These are phyloP conservation scores for Xylariaceae sp. DNA, from an alignment of 2,329 filamentous ascomycete species.

Conservation along the genomic window DNA sequence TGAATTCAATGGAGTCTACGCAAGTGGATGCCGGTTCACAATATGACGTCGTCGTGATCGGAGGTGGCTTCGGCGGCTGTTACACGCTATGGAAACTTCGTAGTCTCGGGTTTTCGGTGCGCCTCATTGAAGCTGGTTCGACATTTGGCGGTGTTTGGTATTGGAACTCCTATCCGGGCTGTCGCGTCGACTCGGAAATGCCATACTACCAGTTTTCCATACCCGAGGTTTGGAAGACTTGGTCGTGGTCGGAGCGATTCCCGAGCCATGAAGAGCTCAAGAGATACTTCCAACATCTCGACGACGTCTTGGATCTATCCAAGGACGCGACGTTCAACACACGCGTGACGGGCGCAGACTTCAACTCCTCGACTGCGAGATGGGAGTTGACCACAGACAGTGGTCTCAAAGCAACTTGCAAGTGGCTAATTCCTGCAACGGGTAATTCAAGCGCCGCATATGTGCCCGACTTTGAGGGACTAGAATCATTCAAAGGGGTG, in stretches of 20 bases:
- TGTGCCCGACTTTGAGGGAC: slow-evolving; percentile 58
- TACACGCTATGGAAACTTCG: too few species aligned
- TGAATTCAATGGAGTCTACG: too few species aligned
- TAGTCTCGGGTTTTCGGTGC: too few species aligned
- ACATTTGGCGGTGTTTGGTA: slow-evolving; percentile 54
- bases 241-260: slow-evolving; percentile 56
- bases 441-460: slow-evolving; percentile 50
- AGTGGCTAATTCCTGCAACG: slow-evolving; percentile 51
- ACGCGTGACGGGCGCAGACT: slow-evolving; percentile 50
- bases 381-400: slow-evolving; percentile 53
- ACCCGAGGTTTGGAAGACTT: slow-evolving; percentile 51
- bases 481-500: slow-evolving; percentile 58
- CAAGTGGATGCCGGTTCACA: too few species aligned
- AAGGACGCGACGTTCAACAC: slow-evolving; percentile 58
- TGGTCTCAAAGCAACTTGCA: slow-evolving; percentile 47
- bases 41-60: too few species aligned
- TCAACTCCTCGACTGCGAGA: slow-evolving; percentile 44
- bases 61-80: too few species aligned
- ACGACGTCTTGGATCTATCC: slow-evolving; percentile 51
- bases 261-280: slow-evolving; percentile 52
- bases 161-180: slow-evolving; percentile 56
- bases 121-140: slow-evolving; percentile 50
- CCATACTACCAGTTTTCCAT: slow-evolving; percentile 54
- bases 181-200: slow-evolving; percentile 52
- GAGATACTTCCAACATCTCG: slow-evolving; percentile 58